Evolutionary conservation across 805 yeast genomes (phyloP).

Genomic region (Candida wancherniae): DNA sequence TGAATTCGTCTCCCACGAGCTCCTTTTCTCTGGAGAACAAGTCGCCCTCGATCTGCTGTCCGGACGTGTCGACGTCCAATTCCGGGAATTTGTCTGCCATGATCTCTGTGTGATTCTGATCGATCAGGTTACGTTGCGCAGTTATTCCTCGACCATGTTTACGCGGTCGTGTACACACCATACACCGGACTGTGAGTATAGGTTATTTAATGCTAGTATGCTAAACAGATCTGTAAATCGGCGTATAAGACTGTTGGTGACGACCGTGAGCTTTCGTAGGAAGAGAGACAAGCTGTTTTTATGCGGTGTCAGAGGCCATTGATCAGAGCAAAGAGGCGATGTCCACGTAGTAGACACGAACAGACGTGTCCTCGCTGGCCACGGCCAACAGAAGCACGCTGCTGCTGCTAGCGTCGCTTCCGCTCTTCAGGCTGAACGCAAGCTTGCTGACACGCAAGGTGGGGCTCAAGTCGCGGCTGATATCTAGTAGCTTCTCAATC

Average conservation of each 20-base stretch:
- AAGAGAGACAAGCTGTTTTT: too few relatives aligned
- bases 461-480: slow-evolving; percentile 47
- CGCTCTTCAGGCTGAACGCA: slow-evolving; percentile 44
- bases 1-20: slow-evolving; percentile 65
- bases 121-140: too few relatives aligned
- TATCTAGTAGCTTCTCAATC: slow-evolving; percentile 18
- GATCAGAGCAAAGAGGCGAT: too few relatives aligned
- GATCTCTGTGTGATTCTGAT: slow-evolving; percentile 3
- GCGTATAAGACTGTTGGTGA: too few relatives aligned
- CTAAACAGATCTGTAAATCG: too few relatives aligned
- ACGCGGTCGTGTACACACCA: slow-evolving; percentile 2
- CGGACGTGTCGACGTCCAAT: slow-evolving; percentile 34
- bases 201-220: too few relatives aligned
- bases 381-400: slow-evolving; percentile 42
- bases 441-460: slow-evolving; percentile 58
- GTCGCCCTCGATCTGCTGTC: slow-evolving; percentile 42
- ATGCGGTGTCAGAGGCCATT: too few relatives aligned
- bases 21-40: slow-evolving; percentile 67
- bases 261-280: too few relatives aligned
- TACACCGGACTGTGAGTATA: too few relatives aligned
- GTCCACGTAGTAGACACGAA: slow-evolving; percentile 36
- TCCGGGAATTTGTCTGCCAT: slow-evolving; percentile 81
- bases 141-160: slow-evolving; percentile 1
- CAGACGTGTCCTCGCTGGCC: slow-evolving; percentile 64
- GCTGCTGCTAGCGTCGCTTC: too few relatives aligned